Conservation (phyloP, 1,284 basidiomycete species). For the Papiliotrema nemorosa region DNA sequence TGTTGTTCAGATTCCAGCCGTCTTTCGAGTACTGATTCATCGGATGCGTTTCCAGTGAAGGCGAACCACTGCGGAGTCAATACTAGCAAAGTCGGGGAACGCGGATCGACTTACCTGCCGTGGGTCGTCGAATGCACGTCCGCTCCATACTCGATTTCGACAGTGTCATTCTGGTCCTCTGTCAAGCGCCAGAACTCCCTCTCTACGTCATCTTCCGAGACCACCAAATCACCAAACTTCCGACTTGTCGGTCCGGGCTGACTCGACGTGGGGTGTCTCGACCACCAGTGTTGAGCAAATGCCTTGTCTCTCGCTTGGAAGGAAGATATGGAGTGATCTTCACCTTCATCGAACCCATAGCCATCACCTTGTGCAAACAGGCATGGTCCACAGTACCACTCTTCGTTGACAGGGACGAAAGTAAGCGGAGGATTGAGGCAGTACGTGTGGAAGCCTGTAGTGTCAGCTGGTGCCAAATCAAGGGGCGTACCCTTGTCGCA, state of each 20-base stretch:
- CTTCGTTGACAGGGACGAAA: slow-evolving; percentile 78
- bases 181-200: slow-evolving; percentile 96
- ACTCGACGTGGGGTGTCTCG: slow-evolving; percentile 57
- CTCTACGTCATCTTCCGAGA: slow-evolving; percentile 88
- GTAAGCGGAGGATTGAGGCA: slow-evolving; percentile 88
- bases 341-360: slow-evolving; percentile 97
- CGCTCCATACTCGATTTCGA: slow-evolving; percentile 98
- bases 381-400: slow-evolving; percentile 93
- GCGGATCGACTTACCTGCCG: slow-evolving; percentile 66
- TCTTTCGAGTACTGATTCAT: slow-evolving; percentile 81
- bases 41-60: slow-evolving; percentile 89
- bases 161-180: slow-evolving; percentile 80
- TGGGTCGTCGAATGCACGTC: slow-evolving; percentile 97
- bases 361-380: slow-evolving; percentile 92
- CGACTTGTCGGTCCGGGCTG: slow-evolving; percentile 15
- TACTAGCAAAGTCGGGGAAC: background rate
- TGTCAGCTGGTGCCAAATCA: background rate
- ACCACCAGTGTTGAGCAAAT: slow-evolving; percentile 86
- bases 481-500: slow-evolving; percentile 82
- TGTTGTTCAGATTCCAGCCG: slow-evolving; percentile 97
- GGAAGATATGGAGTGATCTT: slow-evolving; percentile 86
- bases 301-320: slow-evolving; percentile 88
- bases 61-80: slow-evolving; percentile 79
- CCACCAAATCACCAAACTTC: slow-evolving; percentile 60
- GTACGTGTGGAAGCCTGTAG: slow-evolving; percentile 89